Percentiles rank a stretch among this genome's conserved stretches.
phyloP scores from a whole-genome alignment of 2,329 filamentous ascomycete species.

The Huntiella omanensis region DNA sequence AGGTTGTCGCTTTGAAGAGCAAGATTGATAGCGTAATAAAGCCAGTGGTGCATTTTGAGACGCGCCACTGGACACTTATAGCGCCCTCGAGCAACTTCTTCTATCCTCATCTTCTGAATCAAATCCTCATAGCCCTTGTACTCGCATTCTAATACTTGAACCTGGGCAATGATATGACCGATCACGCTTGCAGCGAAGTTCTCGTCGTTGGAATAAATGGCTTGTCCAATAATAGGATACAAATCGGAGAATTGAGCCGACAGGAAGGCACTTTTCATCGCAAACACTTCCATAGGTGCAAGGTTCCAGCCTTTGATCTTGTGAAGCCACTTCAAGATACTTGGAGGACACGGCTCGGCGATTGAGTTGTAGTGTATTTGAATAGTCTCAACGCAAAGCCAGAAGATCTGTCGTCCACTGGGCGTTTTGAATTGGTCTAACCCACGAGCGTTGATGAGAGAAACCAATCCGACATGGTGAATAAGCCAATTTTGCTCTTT shows the following conservation, averaged over 20 bases:
- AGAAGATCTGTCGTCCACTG: constrained; percentile 8
- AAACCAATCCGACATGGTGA: constrained; percentile 7
- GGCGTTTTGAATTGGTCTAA: constrained; percentile 5
- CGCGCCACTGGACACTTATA: constrained; percentile 9
- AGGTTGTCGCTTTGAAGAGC: not conserved
- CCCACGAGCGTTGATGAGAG: constrained; percentile 7
- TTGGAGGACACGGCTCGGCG: constrained; percentile 2
- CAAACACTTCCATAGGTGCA: not conserved
- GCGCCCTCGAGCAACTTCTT: not conserved
- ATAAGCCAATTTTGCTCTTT: constrained; percentile 4
- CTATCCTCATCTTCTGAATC: no score
- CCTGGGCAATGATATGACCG: not conserved
- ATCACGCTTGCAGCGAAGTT: constrained; percentile 5
- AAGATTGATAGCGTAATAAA: constrained; percentile 8
- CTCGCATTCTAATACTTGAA: constrained; percentile 1
- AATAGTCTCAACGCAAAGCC: constrained; percentile 9
- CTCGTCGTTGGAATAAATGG: not conserved
- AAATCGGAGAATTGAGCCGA: constrained; percentile 4
- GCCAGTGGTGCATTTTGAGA: constrained; percentile 8
- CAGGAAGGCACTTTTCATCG: constrained; percentile 3
- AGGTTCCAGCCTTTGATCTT: constrained; percentile 4
- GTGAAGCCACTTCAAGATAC: constrained; percentile 7
- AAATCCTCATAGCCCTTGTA: constrained; percentile 1
- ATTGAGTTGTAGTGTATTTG: constrained; percentile 10
- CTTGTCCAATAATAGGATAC: constrained; percentile 6